These are phyloP conservation scores for Silene uniflora DNA, from an alignment of 148 eudicot genomes.

Conservation along the genomic window DNA sequence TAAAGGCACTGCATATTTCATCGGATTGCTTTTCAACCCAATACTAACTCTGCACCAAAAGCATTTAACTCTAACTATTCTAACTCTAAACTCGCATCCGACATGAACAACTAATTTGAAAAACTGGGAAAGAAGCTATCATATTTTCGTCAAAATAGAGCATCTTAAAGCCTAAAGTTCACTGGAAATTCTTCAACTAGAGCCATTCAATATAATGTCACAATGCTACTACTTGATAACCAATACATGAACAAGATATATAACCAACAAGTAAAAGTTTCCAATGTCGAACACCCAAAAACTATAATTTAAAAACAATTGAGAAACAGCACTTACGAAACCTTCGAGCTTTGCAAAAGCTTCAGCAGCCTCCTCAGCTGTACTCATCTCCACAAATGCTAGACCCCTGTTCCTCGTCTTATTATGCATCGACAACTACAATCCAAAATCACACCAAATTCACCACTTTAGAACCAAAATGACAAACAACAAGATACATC, in stretches of 20 bases:
- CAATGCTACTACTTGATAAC: not conserved
- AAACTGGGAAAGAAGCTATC: not conserved
- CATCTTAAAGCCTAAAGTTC: not conserved
- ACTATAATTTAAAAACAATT: not conserved
- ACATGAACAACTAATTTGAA: not conserved
- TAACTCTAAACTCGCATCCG: not conserved
- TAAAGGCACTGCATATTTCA: not conserved
- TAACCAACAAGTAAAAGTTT: not conserved
- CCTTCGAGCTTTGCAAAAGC: slow-evolving; percentile 64
- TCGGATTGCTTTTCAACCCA: not conserved
- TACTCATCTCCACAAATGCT: slow-evolving; percentile 86
- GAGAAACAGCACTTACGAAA: slow-evolving; percentile 58
- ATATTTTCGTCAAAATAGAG: not conserved
- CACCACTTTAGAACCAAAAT: slow-evolving; percentile 2
- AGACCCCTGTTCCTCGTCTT: slow-evolving; percentile 80
- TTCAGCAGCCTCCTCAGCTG: slow-evolving; percentile 72
- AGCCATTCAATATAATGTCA: not conserved
- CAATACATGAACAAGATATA: not conserved
- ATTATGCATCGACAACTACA: slow-evolving; percentile 71
- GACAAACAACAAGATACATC: not conserved
- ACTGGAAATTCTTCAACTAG: not conserved
- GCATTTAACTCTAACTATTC: not conserved
- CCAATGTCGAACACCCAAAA: not conserved
- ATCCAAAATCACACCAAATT: slow-evolving; percentile 12
- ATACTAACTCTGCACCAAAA: not conserved